A percentile compares a stretch with the other conserved stretches of the same genome.
phyloP scores from a whole-genome alignment of 345 rosid genomes.

The Sapria himalayana region DNA sequence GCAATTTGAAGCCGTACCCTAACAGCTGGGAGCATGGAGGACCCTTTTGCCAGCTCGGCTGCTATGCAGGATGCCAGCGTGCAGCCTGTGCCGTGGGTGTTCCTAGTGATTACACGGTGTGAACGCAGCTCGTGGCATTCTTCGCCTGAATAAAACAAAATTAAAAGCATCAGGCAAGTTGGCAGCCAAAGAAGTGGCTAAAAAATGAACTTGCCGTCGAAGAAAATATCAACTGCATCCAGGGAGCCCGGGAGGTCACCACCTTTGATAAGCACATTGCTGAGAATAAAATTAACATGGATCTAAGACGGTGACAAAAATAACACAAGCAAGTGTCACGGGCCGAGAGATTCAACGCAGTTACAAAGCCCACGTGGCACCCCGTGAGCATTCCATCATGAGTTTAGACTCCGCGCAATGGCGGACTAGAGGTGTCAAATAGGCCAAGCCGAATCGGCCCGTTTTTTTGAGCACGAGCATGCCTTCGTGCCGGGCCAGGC shows the following conservation, averaged over 20 bases:
- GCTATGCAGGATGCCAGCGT: slow-evolving; percentile 94
- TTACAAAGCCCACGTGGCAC: background rate
- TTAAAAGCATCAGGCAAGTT: background rate
- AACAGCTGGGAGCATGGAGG: slow-evolving; percentile 55
- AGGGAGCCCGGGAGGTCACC: slow-evolving; percentile 72
- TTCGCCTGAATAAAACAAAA: slow-evolving; percentile 23
- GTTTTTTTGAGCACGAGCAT: too few relatives aligned
- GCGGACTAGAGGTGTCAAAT: too few relatives aligned
- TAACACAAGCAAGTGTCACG: background rate
- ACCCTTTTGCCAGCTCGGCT: slow-evolving; percentile 91
- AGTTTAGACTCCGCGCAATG: too few relatives aligned
- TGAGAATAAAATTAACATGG: slow-evolving; percentile 13
- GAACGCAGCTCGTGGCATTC: slow-evolving; percentile 41
- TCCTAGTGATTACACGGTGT: slow-evolving; percentile 47
- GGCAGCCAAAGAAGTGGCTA: background rate
- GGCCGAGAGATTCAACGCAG: background rate
- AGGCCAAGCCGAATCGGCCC: too few relatives aligned
- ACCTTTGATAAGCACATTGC: slow-evolving; percentile 84
- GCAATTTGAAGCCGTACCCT: slow-evolving; percentile 22
- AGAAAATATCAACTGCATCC: slow-evolving; percentile 75
- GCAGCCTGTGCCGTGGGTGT: slow-evolving; percentile 95
- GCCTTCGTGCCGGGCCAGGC: too few relatives aligned
- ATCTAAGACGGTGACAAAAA: background rate
- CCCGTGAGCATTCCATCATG: too few relatives aligned
- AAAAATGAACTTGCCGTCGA: slow-evolving; percentile 33